A percentile compares a stretch with the other conserved stretches of the same genome.
phyloP scores from a whole-genome alignment of 2,329 filamentous ascomycete species.

The Alternaria tenuissima region DNA sequence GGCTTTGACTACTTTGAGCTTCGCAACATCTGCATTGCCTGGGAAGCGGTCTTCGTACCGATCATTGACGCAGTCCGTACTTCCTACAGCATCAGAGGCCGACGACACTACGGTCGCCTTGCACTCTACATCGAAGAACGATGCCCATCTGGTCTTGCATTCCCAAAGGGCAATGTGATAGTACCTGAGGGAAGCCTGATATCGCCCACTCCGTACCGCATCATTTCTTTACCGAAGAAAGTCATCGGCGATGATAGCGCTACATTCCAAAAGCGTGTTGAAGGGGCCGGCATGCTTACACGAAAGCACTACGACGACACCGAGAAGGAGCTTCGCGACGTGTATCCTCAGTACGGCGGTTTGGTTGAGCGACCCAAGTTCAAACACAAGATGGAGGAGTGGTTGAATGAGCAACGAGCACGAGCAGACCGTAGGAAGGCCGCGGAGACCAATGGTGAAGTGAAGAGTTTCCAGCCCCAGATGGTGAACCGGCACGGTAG shows the following conservation, averaged over 20 bases:
- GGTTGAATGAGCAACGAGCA: slow-evolving; percentile 35
- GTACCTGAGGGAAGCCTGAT: slow-evolving; percentile 16
- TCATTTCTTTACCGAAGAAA: slow-evolving; percentile 26
- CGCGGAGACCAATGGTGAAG: slow-evolving; percentile 14
- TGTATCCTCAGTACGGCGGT: slow-evolving; percentile 43
- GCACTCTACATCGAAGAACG: slow-evolving; percentile 42
- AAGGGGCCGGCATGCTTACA: slow-evolving; percentile 15
- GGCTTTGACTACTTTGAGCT: slow-evolving; percentile 41
- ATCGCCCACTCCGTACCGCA: slow-evolving; percentile 34
- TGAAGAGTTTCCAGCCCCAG: slow-evolving; percentile 15
- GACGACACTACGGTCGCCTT: slow-evolving; percentile 42
- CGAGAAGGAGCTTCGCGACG: slow-evolving; percentile 39
- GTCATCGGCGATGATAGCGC: background rate
- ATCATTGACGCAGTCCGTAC: slow-evolving; percentile 42
- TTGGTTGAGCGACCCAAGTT: slow-evolving; percentile 43
- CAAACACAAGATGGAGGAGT: slow-evolving; percentile 39
- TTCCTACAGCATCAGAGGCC: slow-evolving; percentile 38
- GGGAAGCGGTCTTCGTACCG: slow-evolving; percentile 41
- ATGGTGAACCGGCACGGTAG: slow-evolving; percentile 4
- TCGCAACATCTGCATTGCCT: slow-evolving; percentile 37
- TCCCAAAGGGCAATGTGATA: slow-evolving; percentile 39
- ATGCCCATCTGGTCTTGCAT: slow-evolving; percentile 40
- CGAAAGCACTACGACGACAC: slow-evolving; percentile 35
- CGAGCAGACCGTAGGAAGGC: slow-evolving; percentile 28
- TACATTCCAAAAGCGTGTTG: background rate